Conservation (phyloP, 164 flowering plant species). For the Liriodendron chinense region DNA sequence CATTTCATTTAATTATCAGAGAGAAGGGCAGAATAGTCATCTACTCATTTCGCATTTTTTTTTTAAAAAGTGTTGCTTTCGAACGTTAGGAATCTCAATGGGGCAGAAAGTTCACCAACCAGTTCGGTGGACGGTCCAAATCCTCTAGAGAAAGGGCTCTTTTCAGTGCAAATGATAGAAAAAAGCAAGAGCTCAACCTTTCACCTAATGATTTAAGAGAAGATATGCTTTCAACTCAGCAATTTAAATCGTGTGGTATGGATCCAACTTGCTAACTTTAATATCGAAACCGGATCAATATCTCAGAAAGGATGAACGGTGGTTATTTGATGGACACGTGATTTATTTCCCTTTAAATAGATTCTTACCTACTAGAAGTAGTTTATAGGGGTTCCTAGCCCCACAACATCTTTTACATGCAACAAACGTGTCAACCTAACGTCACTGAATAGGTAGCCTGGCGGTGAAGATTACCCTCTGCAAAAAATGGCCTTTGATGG, state of each 20-base stretch:
- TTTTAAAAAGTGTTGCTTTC: background rate
- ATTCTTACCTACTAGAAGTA: too few relatives aligned
- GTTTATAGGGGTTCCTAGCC: too few relatives aligned
- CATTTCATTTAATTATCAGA: background rate
- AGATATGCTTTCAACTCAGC: background rate
- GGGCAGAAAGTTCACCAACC: constrained; percentile 16
- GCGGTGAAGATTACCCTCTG: too few relatives aligned
- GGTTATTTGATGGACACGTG: background rate
- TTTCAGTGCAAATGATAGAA: background rate
- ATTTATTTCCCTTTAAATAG: too few relatives aligned
- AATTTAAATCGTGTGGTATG: background rate
- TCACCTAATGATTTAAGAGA: constrained; percentile 9
- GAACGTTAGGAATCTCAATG: background rate
- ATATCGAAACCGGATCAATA: background rate
- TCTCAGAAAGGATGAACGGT: background rate
- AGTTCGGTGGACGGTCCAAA: constrained; percentile 21
- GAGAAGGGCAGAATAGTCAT: constrained; percentile 9
- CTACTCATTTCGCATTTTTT: background rate
- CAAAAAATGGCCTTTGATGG: too few relatives aligned
- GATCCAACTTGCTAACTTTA: background rate
- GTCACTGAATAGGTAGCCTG: too few relatives aligned
- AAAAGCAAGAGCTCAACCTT: background rate
- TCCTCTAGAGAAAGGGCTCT: background rate
- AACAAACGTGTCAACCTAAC: too few relatives aligned
- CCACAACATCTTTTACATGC: too few relatives aligned